Evolutionary conservation across 352 stramenopile genomes (phyloP).

Genomic region (Aphanomyces stellatus): DNA sequence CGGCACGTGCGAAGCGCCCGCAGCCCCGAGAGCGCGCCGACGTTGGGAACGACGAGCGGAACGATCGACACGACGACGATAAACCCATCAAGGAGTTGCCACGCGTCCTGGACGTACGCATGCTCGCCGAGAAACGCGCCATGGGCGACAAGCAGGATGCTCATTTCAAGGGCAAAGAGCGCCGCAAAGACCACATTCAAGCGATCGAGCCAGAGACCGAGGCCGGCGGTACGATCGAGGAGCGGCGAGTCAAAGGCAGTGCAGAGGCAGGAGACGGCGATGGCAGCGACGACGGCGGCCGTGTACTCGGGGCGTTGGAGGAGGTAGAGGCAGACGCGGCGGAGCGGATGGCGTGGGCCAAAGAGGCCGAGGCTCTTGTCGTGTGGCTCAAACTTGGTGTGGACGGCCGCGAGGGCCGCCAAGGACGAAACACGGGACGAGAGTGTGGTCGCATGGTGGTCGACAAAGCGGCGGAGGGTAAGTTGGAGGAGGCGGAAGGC

Average conservation of each 20-base stretch:
- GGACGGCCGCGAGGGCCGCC: not conserved
- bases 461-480: not conserved
- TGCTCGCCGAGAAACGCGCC: slow-evolving; percentile 59
- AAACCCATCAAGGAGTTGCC: slow-evolving; percentile 86
- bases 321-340: slow-evolving; percentile 17
- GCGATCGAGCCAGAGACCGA: slow-evolving; percentile 37
- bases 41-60: slow-evolving; percentile 46
- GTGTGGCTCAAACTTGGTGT: slow-evolving; percentile 14
- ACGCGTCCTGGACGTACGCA: slow-evolving; percentile 75
- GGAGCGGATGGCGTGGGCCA: slow-evolving; percentile 30
- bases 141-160: slow-evolving; percentile 81
- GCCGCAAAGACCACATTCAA: slow-evolving; percentile 69
- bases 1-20: slow-evolving; percentile 73
- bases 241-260: slow-evolving; percentile 63
- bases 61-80: slow-evolving; percentile 83
- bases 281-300: slow-evolving; percentile 69
- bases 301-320: slow-evolving; percentile 6
- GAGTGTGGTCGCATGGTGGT: not conserved
- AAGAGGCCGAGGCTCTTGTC: slow-evolving; percentile 46
- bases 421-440: not conserved
- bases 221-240: slow-evolving; percentile 34
- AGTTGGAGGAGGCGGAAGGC: not conserved
- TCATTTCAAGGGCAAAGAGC: slow-evolving; percentile 83
- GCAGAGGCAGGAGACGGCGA: slow-evolving; percentile 24
- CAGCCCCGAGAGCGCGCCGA: slow-evolving; percentile 57